phyloP scores from a whole-genome alignment of 306 rosid species.

The Vicia villosa region DNA sequence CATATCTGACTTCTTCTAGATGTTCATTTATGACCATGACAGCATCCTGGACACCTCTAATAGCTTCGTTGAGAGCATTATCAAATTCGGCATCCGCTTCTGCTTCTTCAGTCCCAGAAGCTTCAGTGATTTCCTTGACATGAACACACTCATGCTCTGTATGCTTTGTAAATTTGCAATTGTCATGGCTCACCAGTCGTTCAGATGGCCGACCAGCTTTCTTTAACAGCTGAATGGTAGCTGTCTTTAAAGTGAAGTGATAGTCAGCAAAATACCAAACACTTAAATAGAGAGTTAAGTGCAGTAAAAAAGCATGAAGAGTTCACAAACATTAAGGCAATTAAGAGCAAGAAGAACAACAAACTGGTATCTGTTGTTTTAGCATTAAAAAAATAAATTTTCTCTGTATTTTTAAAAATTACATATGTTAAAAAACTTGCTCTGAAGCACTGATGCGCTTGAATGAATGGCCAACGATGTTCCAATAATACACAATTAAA shows the following conservation, averaged over 20 bases:
- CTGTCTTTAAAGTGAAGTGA: constrained; percentile 59
- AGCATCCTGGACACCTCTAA: constrained; percentile 85
- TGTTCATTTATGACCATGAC: constrained; percentile 82
- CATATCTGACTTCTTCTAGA: constrained; percentile 91
- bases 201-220: constrained; percentile 86
- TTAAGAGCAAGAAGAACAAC: not conserved
- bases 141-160: constrained; percentile 74
- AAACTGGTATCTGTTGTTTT: not conserved
- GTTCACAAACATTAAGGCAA: constrained; percentile 4
- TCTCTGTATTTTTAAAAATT: no score
- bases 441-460: no score
- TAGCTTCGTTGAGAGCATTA: constrained; percentile 85
- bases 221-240: constrained; percentile 79
- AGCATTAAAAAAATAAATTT: no score
- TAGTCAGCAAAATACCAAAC: constrained; percentile 36
- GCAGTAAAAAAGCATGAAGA: constrained; percentile 1
- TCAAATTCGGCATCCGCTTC: constrained; percentile 88
- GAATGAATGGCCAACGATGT: not conserved
- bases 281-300: constrained; percentile 13
- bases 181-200: constrained; percentile 77
- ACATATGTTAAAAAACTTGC: no score
- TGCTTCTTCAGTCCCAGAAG: constrained; percentile 88
- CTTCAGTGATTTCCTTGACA: constrained; percentile 81
- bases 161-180: constrained; percentile 69
- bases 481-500: not conserved